Evolutionary conservation across 78 protist genomes (phyloP), one percentile per base, ranked within the genome.

Genomic region (Speleostelium caveatum): DNA sequence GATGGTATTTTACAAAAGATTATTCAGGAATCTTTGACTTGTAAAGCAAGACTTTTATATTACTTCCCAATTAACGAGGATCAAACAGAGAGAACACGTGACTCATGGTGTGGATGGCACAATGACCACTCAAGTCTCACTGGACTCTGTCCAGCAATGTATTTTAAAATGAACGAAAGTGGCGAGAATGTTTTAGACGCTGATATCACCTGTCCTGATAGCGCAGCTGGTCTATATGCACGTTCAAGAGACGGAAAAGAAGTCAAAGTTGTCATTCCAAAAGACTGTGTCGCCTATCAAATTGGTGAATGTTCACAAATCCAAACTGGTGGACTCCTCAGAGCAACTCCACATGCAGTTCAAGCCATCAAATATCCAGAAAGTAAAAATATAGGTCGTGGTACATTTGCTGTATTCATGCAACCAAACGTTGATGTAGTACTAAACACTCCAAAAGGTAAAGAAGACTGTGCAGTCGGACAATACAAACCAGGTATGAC

Each of bases 31-130:
- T 83, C 92, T 41, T 26, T 38, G 35, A 83, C 95, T 21, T 75
- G 87, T 55, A 91, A 91, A 62, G 95, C 95, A 10, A 42, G 95
- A 35, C 74, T 91, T 32, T 55, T 91, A 32, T 85, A 91, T 26
- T 91, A 91, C 32, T 91, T 91, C 86, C 92, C 95, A 73, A 76
- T 91, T 58, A 67, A 75, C 60, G 79, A 78, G 17, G 95, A 76
- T 33, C 56, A 78, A 49, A 56, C 73, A 0, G 86, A 68, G 32
- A 32, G 85, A 12, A 16, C 80, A 6, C n/a, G 71, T 24, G 87
- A 89, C 30, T 42, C 71, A 28, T 91, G 95, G 95, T 91, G 95
- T 49, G 95, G 95, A 41, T 91, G 95, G 95, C 95, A 91, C 56
- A 91, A 91, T 71, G 95, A 91, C 38, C 88, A 80, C 73, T 73